A percentile compares a stretch with the other conserved stretches of the same genome.
These are phyloP conservation scores for Thozetella sp. DNA, from an alignment of 495 filamentous ascomycete genomes.

Conservation along the genomic window DNA sequence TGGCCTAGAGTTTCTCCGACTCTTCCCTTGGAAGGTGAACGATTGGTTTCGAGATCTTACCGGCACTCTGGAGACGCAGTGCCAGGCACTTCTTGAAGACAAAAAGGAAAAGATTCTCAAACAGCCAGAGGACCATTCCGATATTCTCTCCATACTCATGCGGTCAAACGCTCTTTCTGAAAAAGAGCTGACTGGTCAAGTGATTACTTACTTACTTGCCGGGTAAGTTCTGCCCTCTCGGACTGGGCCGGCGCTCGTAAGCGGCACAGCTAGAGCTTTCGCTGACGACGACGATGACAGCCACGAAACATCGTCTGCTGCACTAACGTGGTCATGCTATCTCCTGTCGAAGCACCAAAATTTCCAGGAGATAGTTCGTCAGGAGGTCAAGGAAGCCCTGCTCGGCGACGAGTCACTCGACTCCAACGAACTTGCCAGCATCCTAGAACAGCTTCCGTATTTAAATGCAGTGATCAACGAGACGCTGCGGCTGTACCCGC, in stretches of 20 bases:
- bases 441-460: constrained; percentile 53
- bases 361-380: constrained; percentile 42
- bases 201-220: constrained; percentile 89
- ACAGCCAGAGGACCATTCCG: constrained; percentile 54
- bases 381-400: constrained; percentile 52
- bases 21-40: constrained; percentile 67
- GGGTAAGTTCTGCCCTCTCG: constrained; percentile 2
- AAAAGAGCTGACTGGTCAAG: constrained; percentile 80
- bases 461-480: constrained; percentile 45
- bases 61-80: constrained; percentile 58
- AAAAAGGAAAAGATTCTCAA: constrained; percentile 62
- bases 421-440: constrained; percentile 40
- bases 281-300: no score
- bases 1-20: constrained; percentile 43
- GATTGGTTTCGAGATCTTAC: constrained; percentile 53
- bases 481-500: constrained; percentile 39
- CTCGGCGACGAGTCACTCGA: constrained; percentile 43
- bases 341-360: constrained; percentile 41
- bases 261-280: no score
- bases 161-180: constrained; percentile 73
- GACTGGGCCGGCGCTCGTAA: neutral
- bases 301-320: constrained; percentile 67
- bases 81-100: constrained; percentile 61
- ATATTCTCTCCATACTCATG: constrained; percentile 81
- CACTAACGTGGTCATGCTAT: constrained; percentile 53